Percentiles rank a stretch among this genome's conserved stretches.
Evolutionary conservation across 352 stramenopile species (phyloP).

Genomic region (Bremia lactucae): DNA sequence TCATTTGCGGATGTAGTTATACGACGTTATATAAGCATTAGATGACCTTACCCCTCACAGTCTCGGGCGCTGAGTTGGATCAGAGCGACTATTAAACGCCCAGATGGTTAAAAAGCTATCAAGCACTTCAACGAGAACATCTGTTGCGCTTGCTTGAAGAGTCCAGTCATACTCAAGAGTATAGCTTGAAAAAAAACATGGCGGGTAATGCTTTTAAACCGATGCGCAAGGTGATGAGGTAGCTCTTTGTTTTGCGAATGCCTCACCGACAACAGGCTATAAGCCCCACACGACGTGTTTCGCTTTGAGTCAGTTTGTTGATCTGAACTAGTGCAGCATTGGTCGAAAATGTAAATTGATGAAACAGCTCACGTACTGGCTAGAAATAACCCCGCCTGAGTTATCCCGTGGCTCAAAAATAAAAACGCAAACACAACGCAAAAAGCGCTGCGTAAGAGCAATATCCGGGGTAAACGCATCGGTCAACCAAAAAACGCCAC

Average conservation of each 20-base stretch:
- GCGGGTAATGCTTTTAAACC: too few species aligned
- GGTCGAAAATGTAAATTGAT: constrained; percentile 6
- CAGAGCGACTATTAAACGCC: constrained; percentile 5
- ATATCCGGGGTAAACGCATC: constrained; percentile 10
- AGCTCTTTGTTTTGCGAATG: not conserved
- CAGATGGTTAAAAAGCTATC: constrained; percentile 14
- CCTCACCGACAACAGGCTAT: constrained; percentile 7
- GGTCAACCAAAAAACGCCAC: constrained; percentile 3
- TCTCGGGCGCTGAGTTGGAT: constrained; percentile 9
- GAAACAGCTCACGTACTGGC: constrained; percentile 2
- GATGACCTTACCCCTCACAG: not conserved
- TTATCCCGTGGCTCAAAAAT: constrained; percentile 12
- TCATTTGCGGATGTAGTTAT: too few species aligned
- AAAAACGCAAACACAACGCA: constrained; percentile 23
- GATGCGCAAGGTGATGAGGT: constrained; percentile 3
- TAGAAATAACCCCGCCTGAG: constrained; percentile 19
- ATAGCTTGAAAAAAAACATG: too few species aligned
- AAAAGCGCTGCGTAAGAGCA: constrained; percentile 13
- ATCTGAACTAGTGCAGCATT: constrained; percentile 5
- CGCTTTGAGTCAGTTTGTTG: constrained; percentile 14
- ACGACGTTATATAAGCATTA: constrained; percentile 3
- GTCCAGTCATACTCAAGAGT: not conserved
- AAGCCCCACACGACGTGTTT: not conserved
- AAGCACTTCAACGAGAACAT: constrained; percentile 16
- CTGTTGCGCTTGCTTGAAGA: not conserved